Base-by-base conservation (phyloP, 352 stramenopile species). In the Phytophthora pseudosyringae region DNA sequence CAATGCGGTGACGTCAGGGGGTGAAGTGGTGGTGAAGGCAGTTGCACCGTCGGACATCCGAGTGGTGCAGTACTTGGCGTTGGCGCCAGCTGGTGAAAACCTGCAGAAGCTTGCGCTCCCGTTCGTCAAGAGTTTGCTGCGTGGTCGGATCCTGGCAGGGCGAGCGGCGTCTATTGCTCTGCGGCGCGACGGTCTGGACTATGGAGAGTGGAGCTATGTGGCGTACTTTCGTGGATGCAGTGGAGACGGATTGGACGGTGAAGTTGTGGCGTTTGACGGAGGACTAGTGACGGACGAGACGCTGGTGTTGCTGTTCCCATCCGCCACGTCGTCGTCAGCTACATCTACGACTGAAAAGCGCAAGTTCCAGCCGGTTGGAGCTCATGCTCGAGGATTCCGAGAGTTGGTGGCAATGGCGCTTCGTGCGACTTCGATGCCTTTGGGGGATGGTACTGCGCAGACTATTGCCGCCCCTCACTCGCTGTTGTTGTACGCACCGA, bases 401-500 rank as follows among this genome's bases (percentile, higher is more conserved):
- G 71, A 84, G 28, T 49, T 89, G 13, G 52, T 60, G 28, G n/a
- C 28, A 4, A 43, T 47, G 21, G 32, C 52, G 16, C 28, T 60
- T 60, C 39, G n/a, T 18, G 13, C 13, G 8, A 43, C 28, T 4
- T 59, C 51, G n/a, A 41, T 44, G 5, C 4, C 9, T 38, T 49
- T 28, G 26, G 33, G 9, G 28, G 41, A 61, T 49, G 39, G 36
- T 45, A n/a, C 25, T 31, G 28, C 18, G 11, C 53, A 13, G 10
- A 47, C n/a, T 9, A 46, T 71, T 18, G 25, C 51, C 8, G 66
- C 59, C 6, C 61, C 77, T 38, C 68, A 63, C 3, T 91, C 80
- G 3, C 35, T 94, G 3, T 45, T 96, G 10, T 45, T 96, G 4
- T 80, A 93, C 15, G 88, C 73, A 28, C 71, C 83, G 0, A 91